Evolutionary conservation across 495 filamentous ascomycete genomes (phyloP).

Genomic region (Daldinia decipiens): DNA sequence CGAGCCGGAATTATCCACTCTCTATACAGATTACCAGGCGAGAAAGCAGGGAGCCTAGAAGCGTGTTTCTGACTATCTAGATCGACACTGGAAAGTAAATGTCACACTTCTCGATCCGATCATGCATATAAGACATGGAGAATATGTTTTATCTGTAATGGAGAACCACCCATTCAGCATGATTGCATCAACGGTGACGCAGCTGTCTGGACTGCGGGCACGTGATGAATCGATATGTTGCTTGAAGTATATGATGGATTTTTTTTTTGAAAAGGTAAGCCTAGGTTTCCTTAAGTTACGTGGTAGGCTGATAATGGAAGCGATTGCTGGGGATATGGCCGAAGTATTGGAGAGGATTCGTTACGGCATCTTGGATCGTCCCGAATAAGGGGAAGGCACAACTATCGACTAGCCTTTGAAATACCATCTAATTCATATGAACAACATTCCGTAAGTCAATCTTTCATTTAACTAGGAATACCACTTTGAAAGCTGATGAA

Average conservation of each 20-base stretch:
- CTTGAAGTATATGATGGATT: slow-evolving; percentile 14
- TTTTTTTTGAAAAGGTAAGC: slow-evolving; percentile 34
- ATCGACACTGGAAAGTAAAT: slow-evolving; percentile 49
- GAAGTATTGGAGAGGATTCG: slow-evolving; percentile 48
- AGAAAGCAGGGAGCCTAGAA: slow-evolving; percentile 20
- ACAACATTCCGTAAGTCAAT: slow-evolving; percentile 53
- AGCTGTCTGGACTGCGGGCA: neutral
- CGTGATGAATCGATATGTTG: slow-evolving; percentile 4
- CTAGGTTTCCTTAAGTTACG: slow-evolving; percentile 30
- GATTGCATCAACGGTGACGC: neutral
- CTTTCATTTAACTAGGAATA: neutral
- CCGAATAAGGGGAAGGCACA: slow-evolving; percentile 3
- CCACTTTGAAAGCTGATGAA: neutral
- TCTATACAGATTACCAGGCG: slow-evolving; percentile 29
- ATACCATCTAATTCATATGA: slow-evolving; percentile 54
- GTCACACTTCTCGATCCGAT: slow-evolving; percentile 48
- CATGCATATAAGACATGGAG: slow-evolving; percentile 27
- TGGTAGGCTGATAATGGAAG: slow-evolving; percentile 41
- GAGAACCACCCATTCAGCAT: slow-evolving; percentile 5
- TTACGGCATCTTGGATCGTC: slow-evolving; percentile 42
- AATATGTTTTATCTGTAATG: neutral
- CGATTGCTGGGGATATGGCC: slow-evolving; percentile 45
- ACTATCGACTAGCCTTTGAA: slow-evolving; percentile 42
- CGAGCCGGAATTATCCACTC: slow-evolving; percentile 40
- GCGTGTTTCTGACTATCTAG: slow-evolving; percentile 39